Evolutionary conservation across 805 yeast species (phyloP).

Genomic region (Hanseniaspora vineae): DNA sequence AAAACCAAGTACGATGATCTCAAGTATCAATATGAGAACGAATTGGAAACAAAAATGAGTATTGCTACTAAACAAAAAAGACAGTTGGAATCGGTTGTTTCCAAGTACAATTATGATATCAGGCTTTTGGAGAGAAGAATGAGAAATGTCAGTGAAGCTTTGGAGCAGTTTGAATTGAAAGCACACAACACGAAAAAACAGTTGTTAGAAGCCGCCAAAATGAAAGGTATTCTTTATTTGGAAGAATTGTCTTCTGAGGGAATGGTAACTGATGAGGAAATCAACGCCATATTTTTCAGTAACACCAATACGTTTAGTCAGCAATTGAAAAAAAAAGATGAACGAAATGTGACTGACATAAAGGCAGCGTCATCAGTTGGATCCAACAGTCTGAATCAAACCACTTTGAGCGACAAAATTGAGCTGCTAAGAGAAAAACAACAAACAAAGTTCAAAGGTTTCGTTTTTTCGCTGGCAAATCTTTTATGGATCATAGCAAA

Average conservation of each 20-base stretch:
- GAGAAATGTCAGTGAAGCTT: slow-evolving; percentile 53
- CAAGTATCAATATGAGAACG: background rate
- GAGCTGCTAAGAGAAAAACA: no score
- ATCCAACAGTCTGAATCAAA: no score
- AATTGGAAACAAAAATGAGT: background rate
- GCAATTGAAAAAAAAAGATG: no score
- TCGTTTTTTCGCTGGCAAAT: no score
- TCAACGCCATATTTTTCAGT: background rate
- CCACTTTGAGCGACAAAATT: no score
- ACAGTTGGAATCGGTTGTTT: slow-evolving; percentile 43
- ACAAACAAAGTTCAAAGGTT: no score
- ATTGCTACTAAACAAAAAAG: slow-evolving; percentile 8
- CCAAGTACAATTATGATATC: slow-evolving; percentile 54
- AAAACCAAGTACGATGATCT: background rate
- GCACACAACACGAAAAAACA: slow-evolving; percentile 8
- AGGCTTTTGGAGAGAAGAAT: slow-evolving; percentile 45
- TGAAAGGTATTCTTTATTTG: slow-evolving; percentile 3
- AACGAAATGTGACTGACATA: no score
- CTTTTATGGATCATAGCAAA: no score
- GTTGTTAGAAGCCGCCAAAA: background rate
- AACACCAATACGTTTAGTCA: no score
- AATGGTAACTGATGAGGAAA: slow-evolving; percentile 2
- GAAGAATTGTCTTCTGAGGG: slow-evolving; percentile 1
- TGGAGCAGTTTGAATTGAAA: slow-evolving; percentile 29
- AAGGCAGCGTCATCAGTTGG: no score